Percentiles rank a stretch among this genome's conserved stretches.
Conservation (phyloP, 2,329 filamentous ascomycete species). For the Diaporthe caulivora region DNA sequence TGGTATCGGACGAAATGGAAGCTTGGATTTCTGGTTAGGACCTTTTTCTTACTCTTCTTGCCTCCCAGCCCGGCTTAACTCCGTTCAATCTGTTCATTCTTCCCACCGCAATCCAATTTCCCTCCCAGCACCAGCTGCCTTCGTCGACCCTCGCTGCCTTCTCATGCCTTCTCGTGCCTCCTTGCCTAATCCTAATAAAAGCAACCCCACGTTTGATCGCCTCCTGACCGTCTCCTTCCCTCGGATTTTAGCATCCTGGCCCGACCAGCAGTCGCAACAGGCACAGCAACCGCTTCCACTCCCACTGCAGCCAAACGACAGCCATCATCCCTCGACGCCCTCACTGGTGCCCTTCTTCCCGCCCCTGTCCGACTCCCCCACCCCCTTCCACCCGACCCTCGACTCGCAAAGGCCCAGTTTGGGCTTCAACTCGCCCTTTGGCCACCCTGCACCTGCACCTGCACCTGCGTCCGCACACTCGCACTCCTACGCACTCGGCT, state of each 20-base stretch:
- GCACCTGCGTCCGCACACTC: not conserved
- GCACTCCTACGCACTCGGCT: not conserved
- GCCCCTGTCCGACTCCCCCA: conserved; percentile 13
- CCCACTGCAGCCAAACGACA: not conserved
- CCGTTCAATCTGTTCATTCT: not conserved
- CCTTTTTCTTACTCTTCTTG: not conserved
- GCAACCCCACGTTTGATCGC: conserved; percentile 14
- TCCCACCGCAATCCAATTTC: not conserved
- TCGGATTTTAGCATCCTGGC: conserved; percentile 32
- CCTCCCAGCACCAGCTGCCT: not conserved
- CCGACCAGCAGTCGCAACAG: conserved; percentile 8
- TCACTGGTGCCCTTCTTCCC: conserved; percentile 13
- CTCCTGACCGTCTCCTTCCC: conserved; percentile 11
- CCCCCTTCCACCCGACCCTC: conserved; percentile 18
- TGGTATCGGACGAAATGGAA: conserved; percentile 31
- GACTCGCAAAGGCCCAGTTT: not conserved
- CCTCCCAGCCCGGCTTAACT: conserved; percentile 1
- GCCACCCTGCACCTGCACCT: not conserved
- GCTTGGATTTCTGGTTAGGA: conserved; percentile 33
- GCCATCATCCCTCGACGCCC: not conserved
- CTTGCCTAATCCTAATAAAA: too few species aligned
- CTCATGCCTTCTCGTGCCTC: not conserved
- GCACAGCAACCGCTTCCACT: conserved; percentile 2
- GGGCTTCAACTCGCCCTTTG: not conserved
- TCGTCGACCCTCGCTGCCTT: conserved; percentile 15